Conservation (phyloP, 163 green algal genomes). For the Scenedesmus sp. region DNA sequence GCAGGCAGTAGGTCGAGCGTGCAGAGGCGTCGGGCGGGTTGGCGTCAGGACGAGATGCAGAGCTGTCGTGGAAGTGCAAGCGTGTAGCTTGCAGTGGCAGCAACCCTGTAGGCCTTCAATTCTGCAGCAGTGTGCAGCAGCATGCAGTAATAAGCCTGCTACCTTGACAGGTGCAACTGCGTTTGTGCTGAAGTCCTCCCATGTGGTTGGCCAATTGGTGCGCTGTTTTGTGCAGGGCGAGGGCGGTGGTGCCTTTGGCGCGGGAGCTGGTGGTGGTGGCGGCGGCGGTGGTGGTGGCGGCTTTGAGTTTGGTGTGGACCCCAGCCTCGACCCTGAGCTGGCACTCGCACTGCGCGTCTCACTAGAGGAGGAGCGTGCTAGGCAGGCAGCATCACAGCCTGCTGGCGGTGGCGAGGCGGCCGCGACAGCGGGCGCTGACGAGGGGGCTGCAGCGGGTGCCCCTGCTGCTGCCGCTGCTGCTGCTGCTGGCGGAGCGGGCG, state of each 20-base stretch:
- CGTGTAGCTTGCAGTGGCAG: background rate
- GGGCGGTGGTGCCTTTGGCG: conserved; percentile 66
- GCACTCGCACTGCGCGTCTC: conserved; percentile 93
- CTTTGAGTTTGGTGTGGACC: conserved; percentile 95
- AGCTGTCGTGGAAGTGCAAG: no score
- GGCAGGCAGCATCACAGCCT: conserved; percentile 70
- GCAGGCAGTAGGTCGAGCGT: no score
- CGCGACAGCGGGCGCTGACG: conserved; percentile 48
- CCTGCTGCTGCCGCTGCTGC: conserved; percentile 55
- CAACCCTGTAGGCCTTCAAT: background rate
- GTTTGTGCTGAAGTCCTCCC: background rate
- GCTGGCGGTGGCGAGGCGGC: conserved; percentile 55
- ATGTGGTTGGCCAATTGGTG: background rate
- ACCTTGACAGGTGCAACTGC: background rate
- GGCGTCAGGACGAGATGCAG: no score
- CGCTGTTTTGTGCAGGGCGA: conserved; percentile 54
- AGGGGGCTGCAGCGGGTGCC: conserved; percentile 21
- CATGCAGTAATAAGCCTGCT: no score
- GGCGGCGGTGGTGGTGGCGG: conserved; percentile 80
- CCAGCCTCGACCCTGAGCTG: conserved; percentile 97
- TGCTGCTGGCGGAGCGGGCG: conserved; percentile 31
- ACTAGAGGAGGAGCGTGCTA: conserved; percentile 91
- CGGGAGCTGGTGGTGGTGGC: conserved; percentile 60
- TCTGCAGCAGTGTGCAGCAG: background rate
- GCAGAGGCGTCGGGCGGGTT: no score